Base-by-base conservation (phyloP, 306 rosid species). In the Phaseolus lunatus region DNA sequence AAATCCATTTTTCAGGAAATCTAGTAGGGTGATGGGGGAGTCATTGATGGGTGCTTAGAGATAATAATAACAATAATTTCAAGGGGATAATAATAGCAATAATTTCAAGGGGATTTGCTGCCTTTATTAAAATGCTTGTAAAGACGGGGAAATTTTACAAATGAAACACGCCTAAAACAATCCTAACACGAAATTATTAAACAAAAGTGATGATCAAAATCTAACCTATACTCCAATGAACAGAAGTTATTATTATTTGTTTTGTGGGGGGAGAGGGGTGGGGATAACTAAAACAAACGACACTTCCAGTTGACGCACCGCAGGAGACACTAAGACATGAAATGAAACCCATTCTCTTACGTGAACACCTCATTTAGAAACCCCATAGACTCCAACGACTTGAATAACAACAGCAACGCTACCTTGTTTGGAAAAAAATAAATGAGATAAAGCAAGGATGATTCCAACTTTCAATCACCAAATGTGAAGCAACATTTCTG, bases 371-470 rank as follows among this genome's bases (percentile, higher is more conserved):
- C 78, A 67, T 61, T 80, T 70, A 18, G 76, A 53, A 74, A 79
- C 48, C 67, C 67, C 73, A 39, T 49, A 18, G 43, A 83, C 74
- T 73, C n/a, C 77, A 67, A 59, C n/a, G 12, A 59, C 80, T 78
- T 68, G 27, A 59, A 83, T 74, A 75, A 75, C 79, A 88, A 78
- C 86, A 76, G 83, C 84, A 80, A 84, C 83, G 79, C 81, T 80
- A 77, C 75, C 72, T 78, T 84, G 70, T 66, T 66, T 54, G 67
- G 78, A 67, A 80, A 76, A 80, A 76, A 81, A 59, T 65, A 71
- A 81, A 78, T 16, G 54, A 81, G 79, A 59, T 53, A 67, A 84
- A 80, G 75, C 57, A 57, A 66, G 81, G 81, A 83, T 64, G 73
- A 75, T 50, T 78, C 43, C 47, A 61, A 78, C 63, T 75, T 73